Conservation (phyloP, 2,329 filamentous ascomycete species). For the Amesomyces nigricolor region DNA sequence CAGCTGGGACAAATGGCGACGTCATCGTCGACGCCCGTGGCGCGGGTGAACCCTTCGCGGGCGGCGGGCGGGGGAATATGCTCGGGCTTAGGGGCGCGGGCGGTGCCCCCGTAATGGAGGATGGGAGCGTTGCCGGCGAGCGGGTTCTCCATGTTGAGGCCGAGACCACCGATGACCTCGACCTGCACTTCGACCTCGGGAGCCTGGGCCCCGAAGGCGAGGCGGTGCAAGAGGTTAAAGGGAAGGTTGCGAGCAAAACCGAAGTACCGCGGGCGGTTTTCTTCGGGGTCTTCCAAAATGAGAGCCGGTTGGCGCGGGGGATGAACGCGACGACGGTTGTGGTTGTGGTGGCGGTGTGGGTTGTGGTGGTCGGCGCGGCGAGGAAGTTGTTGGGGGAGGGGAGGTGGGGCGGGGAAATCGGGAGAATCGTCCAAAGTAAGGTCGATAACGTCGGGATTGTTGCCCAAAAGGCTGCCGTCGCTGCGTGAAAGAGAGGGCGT, state of each 20-base stretch:
- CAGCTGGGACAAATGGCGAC: conserved; percentile 82
- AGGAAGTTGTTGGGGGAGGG: conserved; percentile 3
- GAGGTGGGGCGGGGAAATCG: neutral
- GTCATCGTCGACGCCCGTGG: conserved; percentile 65
- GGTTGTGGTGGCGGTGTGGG: neutral
- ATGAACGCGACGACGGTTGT: neutral
- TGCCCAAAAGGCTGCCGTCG: conserved; percentile 39
- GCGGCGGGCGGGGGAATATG: conserved; percentile 61
- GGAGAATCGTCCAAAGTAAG: conserved; percentile 42
- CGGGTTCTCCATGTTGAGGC: conserved; percentile 25
- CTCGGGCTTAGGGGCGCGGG: conserved; percentile 38
- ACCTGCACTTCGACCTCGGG: conserved; percentile 29
- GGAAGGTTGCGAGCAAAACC: neutral
- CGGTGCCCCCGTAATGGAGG: conserved; percentile 32
- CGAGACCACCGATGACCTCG: conserved; percentile 10
- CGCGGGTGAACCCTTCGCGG: conserved; percentile 73
- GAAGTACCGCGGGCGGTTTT: neutral
- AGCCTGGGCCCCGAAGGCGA: conserved; percentile 1
- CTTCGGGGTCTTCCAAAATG: neutral
- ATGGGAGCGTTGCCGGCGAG: conserved; percentile 28
- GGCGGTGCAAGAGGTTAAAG: conserved; percentile 10
- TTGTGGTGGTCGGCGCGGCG: neutral
- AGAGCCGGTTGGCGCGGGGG: neutral
- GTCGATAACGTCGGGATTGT: conserved; percentile 42
- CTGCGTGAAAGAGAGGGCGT: conserved; percentile 41